These are phyloP conservation scores for Fraxinus excelsior DNA, from an alignment of 257 asterid species.

Conservation along the genomic window DNA sequence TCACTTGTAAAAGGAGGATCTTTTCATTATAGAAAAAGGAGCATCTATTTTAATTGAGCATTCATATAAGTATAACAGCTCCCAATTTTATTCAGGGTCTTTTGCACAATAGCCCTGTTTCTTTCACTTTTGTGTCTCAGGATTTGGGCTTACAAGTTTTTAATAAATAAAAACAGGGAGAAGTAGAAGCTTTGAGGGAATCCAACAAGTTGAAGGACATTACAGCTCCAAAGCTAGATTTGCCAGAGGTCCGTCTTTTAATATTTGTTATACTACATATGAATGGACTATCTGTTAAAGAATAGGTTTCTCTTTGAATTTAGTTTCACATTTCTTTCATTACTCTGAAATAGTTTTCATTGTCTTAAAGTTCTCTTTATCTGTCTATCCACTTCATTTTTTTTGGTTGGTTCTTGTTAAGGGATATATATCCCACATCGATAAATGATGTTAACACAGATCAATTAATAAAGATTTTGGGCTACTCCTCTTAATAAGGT, in stretches of 20 bases:
- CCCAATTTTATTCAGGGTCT: background rate
- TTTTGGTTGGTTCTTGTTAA: background rate
- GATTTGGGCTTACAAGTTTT: conserved; percentile 13
- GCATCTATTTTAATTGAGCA: background rate
- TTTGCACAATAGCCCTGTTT: background rate
- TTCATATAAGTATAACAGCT: background rate
- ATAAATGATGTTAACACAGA: too few relatives aligned
- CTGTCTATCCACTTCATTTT: background rate
- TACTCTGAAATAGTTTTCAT: background rate
- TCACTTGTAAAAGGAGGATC: background rate
- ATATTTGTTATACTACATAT: background rate
- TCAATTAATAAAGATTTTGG: too few relatives aligned
- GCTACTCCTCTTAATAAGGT: too few relatives aligned
- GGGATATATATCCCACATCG: too few relatives aligned
- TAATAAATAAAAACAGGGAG: conserved; percentile 50
- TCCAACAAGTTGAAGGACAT: conserved; percentile 38
- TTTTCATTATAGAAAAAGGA: conserved; percentile 2
- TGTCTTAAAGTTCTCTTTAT: background rate
- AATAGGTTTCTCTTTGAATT: background rate
- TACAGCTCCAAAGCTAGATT: conserved; percentile 43
- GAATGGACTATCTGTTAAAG: background rate
- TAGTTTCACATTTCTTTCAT: background rate
- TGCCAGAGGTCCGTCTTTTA: conserved; percentile 60
- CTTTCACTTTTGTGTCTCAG: conserved; percentile 14
- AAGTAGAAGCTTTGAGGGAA: conserved; percentile 35